phyloP scores from a whole-genome alignment of 345 rosid genomes.

The Capsella bursapastoris region DNA sequence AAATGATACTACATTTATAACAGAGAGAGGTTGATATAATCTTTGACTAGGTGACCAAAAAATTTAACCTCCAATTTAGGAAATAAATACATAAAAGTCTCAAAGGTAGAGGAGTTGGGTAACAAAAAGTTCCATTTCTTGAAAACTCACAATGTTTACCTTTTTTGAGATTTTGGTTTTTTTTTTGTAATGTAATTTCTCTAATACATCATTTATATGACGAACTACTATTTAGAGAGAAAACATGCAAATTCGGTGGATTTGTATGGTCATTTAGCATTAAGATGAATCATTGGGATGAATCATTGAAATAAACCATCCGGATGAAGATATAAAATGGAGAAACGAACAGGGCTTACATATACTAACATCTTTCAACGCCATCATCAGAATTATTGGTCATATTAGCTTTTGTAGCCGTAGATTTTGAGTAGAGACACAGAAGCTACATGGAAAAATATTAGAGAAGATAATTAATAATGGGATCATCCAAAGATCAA shows the following conservation, averaged over 20 bases:
- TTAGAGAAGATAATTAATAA: too few relatives aligned
- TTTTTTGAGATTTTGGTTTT: not conserved
- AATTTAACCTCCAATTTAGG: conserved; percentile 9
- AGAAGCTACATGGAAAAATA: too few relatives aligned
- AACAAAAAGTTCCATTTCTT: conserved; percentile 16
- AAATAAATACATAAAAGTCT: conserved; percentile 6
- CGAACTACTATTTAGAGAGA: conserved; percentile 1
- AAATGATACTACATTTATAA: not conserved
- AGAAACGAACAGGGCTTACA: too few relatives aligned
- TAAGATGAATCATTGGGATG: too few relatives aligned
- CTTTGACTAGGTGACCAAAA: conserved; percentile 28
- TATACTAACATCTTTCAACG: too few relatives aligned
- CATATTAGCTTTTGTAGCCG: too few relatives aligned
- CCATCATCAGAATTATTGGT: too few relatives aligned
- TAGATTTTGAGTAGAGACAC: too few relatives aligned
- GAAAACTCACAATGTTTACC: conserved; percentile 27
- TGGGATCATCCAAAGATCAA: too few relatives aligned
- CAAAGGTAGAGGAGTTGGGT: not conserved
- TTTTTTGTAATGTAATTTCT: not conserved
- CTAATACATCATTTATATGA: conserved; percentile 16
- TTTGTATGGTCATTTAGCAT: too few relatives aligned
- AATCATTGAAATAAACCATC: too few relatives aligned
- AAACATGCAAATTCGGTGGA: conserved; percentile 16
- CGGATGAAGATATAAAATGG: too few relatives aligned
- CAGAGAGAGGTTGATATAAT: not conserved